Evolutionary conservation across 495 filamentous ascomycete genomes (phyloP).

Genomic region (Daldinia decipiens): DNA sequence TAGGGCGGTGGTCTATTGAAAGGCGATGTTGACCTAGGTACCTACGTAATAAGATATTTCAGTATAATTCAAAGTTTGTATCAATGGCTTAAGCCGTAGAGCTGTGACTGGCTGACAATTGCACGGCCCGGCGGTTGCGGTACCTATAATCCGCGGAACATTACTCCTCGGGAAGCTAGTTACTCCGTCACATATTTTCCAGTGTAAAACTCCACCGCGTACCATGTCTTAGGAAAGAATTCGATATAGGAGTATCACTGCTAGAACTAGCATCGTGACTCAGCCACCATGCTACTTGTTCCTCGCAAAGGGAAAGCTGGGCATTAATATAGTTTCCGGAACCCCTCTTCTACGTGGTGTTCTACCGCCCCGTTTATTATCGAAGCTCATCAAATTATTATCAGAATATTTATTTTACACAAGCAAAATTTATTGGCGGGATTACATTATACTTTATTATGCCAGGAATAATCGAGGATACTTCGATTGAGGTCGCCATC

Average conservation of each 20-base stretch:
- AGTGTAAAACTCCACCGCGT: constrained; percentile 3
- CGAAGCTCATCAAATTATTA: background rate
- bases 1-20: background rate
- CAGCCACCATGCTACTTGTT: constrained; percentile 3
- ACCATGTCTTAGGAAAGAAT: background rate
- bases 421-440: background rate
- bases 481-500: constrained; percentile 50
- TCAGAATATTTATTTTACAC: background rate
- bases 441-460: constrained; percentile 2
- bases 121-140: constrained; percentile 32
- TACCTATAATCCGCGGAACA: constrained; percentile 20
- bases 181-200: constrained; percentile 28
- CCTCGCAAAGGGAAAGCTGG: background rate
- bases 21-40: background rate
- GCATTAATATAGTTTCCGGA: background rate
- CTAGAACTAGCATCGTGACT: constrained; percentile 20
- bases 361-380: background rate
- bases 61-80: constrained; percentile 16
- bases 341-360: background rate
- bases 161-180: constrained; percentile 18
- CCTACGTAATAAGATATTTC: constrained; percentile 1
- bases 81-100: constrained; percentile 9
- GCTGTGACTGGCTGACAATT: constrained; percentile 19
- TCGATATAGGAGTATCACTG: background rate
- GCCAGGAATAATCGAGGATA: constrained; percentile 22